Evolutionary conservation across 768 basidiomycete species (phyloP), one percentile per base, ranked within the genome.

Genomic region (Leccinum truebloodii): DNA sequence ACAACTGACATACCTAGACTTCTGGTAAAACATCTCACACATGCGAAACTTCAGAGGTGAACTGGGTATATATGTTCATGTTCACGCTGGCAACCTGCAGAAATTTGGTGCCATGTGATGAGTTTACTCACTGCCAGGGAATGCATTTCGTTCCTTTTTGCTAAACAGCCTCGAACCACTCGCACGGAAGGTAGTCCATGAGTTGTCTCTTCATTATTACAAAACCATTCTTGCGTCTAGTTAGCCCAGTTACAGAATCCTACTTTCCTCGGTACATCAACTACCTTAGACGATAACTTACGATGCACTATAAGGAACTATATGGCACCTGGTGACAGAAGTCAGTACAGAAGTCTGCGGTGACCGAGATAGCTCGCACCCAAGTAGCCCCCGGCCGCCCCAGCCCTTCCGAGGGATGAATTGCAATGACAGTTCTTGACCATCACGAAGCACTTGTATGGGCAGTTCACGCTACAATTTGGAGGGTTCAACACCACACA

Each of bases 301-400:
- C 26, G 55, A 52, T 58, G 52, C 18, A 22, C 76, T 68, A 67
- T 80, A 82, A 6, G 85, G 85, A 22, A 87, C 78, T 48, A 88
- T 84, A 68, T 87, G 86, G 65, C 87, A 88, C 41, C 86, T 88
- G 59, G 18, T 9, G 39, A 59, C 20, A 22, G 30, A 26, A 51
- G 28, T 60, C 34, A 49, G 59, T 64, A 60, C 52, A 35, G 34
- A 10, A 57, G 52, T 39, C 41, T 51, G 52, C 3, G 9, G 48
- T 22, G 48, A 44, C 35, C 24, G 58, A 53, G 50, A n/a, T 49
- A 22, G 18, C 32, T 44, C 86, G 67, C 63, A 92, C 89, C 94
- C 94, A 48, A 97, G 77, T 71, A 89, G 79, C 9, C 94, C 94
- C 60, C 92, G 79, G 10, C 94, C 94, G 62, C 92, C 93, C 94